Evolutionary conservation across 805 yeast genomes (phyloP).

Genomic region (Yarrowia sp.): DNA sequence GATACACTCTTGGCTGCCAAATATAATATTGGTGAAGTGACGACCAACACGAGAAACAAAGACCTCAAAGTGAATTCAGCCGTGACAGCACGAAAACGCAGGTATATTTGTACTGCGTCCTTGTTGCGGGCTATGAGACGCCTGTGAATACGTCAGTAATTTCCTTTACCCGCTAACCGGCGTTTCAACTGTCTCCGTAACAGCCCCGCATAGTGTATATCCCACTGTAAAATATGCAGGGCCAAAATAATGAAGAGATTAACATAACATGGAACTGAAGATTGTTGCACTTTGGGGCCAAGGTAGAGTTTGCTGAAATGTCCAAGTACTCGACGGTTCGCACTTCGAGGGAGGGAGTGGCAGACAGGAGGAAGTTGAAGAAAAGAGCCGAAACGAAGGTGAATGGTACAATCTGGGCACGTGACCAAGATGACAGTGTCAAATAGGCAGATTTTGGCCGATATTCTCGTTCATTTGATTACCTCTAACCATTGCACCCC

Average conservation of each 20-base stretch:
- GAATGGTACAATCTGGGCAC: no score
- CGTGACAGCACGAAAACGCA: neutral
- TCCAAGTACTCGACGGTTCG: constrained; percentile 24
- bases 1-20: constrained; percentile 7
- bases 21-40: neutral
- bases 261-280: neutral
- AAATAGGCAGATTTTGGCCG: no score
- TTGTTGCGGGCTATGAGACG: neutral
- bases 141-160: neutral
- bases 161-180: no score
- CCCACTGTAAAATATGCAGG: constrained; percentile 19
- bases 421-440: no score
- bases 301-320: constrained; percentile 11
- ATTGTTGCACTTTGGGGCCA: neutral
- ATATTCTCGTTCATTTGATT: no score
- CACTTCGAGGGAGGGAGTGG: neutral
- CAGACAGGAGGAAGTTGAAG: no score
- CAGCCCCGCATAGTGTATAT: no score
- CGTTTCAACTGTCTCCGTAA: no score
- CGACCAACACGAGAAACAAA: neutral
- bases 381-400: no score
- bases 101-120: neutral
- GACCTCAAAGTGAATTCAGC: neutral
- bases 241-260: neutral
- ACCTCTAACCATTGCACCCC: no score